Evolutionary conservation across 345 rosid genomes (phyloP).

Genomic region (Viola odorata): DNA sequence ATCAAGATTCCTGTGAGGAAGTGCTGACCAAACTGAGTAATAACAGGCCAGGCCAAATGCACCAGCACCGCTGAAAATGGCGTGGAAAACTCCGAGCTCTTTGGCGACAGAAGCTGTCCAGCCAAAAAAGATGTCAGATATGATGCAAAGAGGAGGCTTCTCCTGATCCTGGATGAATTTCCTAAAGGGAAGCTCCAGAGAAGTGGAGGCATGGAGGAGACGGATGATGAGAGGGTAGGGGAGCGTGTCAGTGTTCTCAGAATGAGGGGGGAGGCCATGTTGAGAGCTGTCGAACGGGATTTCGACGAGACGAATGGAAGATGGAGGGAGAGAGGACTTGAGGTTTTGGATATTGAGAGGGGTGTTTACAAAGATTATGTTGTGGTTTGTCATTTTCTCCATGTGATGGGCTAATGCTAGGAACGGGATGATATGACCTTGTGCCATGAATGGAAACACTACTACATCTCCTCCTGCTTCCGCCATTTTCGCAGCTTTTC

Average conservation of each 20-base stretch:
- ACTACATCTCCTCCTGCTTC: constrained; percentile 9
- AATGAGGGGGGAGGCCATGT: constrained; percentile 60
- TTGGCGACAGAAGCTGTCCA: constrained; percentile 53
- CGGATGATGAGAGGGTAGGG: constrained; percentile 50
- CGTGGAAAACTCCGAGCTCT: constrained; percentile 46
- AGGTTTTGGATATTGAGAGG: constrained; percentile 9
- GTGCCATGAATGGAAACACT: constrained; percentile 26
- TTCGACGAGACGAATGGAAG: constrained; percentile 45
- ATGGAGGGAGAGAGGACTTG: constrained; percentile 34
- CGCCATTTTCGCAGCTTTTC: constrained; percentile 4
- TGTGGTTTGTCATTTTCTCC: constrained; percentile 1
- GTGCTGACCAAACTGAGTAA: constrained; percentile 45
- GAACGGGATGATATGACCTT: constrained; percentile 25
- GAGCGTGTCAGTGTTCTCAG: constrained; percentile 61
- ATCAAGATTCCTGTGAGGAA: constrained; percentile 30
- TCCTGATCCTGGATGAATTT: constrained; percentile 21
- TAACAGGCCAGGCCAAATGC: constrained; percentile 59
- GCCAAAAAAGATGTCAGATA: constrained; percentile 56
- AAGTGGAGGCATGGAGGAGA: constrained; percentile 51
- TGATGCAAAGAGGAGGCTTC: constrained; percentile 31
- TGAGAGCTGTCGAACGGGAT: constrained; percentile 56
- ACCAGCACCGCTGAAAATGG: constrained; percentile 40
- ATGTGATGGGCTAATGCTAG: constrained; percentile 15
- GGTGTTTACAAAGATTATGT: constrained; percentile 9
- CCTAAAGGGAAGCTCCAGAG: constrained; percentile 42